Evolutionary conservation across 2,329 filamentous ascomycete species (phyloP).

Genomic region (Paecilomyces formosus): DNA sequence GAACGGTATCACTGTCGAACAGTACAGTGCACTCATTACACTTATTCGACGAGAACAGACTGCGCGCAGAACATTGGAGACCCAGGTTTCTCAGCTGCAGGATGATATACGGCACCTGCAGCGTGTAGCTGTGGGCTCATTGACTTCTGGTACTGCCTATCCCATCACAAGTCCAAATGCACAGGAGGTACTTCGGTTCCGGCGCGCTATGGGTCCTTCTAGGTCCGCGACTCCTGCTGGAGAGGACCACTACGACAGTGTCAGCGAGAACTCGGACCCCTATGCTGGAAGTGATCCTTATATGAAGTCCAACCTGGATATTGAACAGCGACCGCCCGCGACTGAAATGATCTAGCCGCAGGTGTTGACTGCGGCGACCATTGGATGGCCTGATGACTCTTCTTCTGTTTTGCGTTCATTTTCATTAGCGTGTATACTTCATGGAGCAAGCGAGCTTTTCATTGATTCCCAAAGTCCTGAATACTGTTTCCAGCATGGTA

Average conservation of each 20-base stretch:
- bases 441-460: background rate
- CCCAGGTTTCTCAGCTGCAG: slow-evolving; percentile 35
- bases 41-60: slow-evolving; percentile 40
- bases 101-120: slow-evolving; percentile 32
- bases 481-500: background rate
- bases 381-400: background rate
- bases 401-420: background rate
- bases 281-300: background rate
- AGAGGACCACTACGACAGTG: background rate
- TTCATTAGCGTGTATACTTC: background rate
- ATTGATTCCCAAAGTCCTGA: background rate
- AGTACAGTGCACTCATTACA: slow-evolving; percentile 40
- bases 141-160: slow-evolving; percentile 24
- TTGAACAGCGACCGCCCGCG: background rate
- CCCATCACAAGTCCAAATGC: slow-evolving; percentile 24
- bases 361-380: background rate
- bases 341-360: background rate
- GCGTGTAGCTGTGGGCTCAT: slow-evolving; percentile 20
- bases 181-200: slow-evolving; percentile 21
- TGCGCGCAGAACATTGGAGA: slow-evolving; percentile 38
- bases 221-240: background rate
- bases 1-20: slow-evolving; percentile 35
- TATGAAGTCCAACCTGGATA: background rate
- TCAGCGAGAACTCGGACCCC: background rate
- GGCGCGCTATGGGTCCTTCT: slow-evolving; percentile 7